Evolutionary conservation across 176 grass and related monocot species (phyloP).

Genomic region (Melocanna baccifera): DNA sequence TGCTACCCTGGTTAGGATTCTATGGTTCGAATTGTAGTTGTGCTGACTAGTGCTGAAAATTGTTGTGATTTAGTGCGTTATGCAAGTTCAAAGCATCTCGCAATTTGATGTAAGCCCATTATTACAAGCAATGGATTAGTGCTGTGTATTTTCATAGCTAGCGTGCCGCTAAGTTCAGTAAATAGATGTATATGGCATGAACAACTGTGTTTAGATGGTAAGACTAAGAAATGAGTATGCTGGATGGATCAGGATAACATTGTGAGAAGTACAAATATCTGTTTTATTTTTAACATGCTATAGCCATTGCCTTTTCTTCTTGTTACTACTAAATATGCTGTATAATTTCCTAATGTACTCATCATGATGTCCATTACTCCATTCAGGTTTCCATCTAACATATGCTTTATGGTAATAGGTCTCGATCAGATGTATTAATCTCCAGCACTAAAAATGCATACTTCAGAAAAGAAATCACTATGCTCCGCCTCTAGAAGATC

Average conservation of each 20-base stretch:
- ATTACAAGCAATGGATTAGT: neutral
- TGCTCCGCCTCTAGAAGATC: slow-evolving; percentile 46
- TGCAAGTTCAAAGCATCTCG: neutral
- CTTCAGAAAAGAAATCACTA: slow-evolving; percentile 51
- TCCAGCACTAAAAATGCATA: slow-evolving; percentile 33
- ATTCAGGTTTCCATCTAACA: slow-evolving; percentile 18
- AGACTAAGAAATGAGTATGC: neutral
- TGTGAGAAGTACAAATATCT: neutral
- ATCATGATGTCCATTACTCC: neutral
- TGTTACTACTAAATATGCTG: neutral
- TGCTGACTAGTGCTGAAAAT: neutral
- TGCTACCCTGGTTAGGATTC: neutral
- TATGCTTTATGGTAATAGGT: slow-evolving; percentile 26
- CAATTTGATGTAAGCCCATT: neutral
- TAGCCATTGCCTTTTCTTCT: neutral
- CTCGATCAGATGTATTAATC: neutral
- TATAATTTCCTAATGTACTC: neutral
- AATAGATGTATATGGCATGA: neutral
- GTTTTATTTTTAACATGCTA: neutral
- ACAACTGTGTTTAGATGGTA: neutral
- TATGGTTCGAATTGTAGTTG: neutral
- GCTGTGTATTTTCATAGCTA: neutral
- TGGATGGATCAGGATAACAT: neutral
- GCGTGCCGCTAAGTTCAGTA: neutral
- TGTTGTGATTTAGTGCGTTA: neutral